These are phyloP conservation scores for Niebla homalea DNA, from an alignment of 495 filamentous ascomycete species.

Conservation along the genomic window DNA sequence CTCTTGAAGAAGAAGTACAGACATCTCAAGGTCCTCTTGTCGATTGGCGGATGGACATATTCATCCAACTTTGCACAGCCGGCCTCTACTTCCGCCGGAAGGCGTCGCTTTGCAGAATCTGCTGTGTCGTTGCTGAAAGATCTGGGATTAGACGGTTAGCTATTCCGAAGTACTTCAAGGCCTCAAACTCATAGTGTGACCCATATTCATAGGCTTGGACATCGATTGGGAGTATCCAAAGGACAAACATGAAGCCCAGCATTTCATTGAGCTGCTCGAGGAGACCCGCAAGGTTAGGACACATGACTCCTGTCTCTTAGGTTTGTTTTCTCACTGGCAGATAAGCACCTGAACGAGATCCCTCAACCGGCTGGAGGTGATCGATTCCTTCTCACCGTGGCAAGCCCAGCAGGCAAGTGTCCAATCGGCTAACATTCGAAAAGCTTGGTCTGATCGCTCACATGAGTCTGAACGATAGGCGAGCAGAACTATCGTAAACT, in stretches of 20 bases:
- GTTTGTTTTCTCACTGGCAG: background rate
- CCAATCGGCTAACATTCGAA: background rate
- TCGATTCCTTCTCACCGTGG: slow-evolving; percentile 66
- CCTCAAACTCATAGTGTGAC: background rate
- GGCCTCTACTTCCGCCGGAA: slow-evolving; percentile 24
- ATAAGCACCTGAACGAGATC: slow-evolving; percentile 47
- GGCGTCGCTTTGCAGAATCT: slow-evolving; percentile 13
- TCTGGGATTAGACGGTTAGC: slow-evolving; percentile 17
- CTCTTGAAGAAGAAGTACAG: slow-evolving; percentile 80
- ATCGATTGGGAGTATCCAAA: slow-evolving; percentile 48
- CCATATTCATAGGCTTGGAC: slow-evolving; percentile 32
- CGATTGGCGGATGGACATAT: slow-evolving; percentile 96
- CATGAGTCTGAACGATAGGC: slow-evolving; percentile 26
- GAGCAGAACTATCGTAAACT: slow-evolving; percentile 56
- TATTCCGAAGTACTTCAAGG: too few relatives aligned
- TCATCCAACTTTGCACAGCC: slow-evolving; percentile 71
- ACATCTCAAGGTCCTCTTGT: slow-evolving; percentile 80
- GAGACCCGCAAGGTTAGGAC: slow-evolving; percentile 31
- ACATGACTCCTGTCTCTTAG: too few relatives aligned
- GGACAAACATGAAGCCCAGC: slow-evolving; percentile 44
- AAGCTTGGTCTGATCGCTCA: background rate
- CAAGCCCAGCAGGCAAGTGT: slow-evolving; percentile 38
- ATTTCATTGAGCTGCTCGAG: slow-evolving; percentile 58
- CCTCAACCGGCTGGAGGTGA: slow-evolving; percentile 28
- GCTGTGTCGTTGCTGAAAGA: slow-evolving; percentile 14